These are phyloP conservation scores for Oryza rufipogon DNA, from an alignment of 176 grass and related monocot genomes.

Conservation along the genomic window DNA sequence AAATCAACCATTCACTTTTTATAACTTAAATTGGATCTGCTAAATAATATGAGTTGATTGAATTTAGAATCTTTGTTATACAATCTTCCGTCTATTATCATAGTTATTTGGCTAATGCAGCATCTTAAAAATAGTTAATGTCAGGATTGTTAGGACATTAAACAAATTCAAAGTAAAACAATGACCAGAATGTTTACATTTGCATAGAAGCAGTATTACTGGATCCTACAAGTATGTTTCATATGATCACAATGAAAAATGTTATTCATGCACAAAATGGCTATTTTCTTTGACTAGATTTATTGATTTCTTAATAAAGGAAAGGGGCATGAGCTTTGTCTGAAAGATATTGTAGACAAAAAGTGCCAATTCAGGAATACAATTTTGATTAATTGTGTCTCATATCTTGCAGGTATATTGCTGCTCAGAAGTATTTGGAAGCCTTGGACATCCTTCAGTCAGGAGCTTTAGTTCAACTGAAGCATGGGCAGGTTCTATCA, in stretches of 20 bases:
- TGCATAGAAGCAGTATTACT: not conserved
- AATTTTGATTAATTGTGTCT: conserved; percentile 33
- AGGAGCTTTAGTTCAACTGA: conserved; percentile 83
- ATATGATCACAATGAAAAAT: not conserved
- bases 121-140: conserved; percentile 25
- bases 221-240: conserved; percentile 8
- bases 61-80: not conserved
- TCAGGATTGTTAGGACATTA: conserved; percentile 5
- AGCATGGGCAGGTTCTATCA: conserved; percentile 78
- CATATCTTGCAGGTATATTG: conserved; percentile 66
- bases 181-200: conserved; percentile 7
- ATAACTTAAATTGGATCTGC: conserved; percentile 26
- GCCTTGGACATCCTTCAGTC: conserved; percentile 88
- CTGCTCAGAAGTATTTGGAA: conserved; percentile 78
- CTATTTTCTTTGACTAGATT: not conserved
- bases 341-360: conserved; percentile 10
- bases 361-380: not conserved
- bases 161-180: conserved; percentile 1
- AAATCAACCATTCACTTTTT: not conserved
- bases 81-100: not conserved
- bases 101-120: not conserved
- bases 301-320: not conserved
- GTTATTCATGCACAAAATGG: not conserved
- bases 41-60: not conserved
- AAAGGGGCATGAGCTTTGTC: not conserved